Base-by-base conservation (phyloP, 2,329 filamentous ascomycete genomes). In the Aureobasidium sp. region DNA sequence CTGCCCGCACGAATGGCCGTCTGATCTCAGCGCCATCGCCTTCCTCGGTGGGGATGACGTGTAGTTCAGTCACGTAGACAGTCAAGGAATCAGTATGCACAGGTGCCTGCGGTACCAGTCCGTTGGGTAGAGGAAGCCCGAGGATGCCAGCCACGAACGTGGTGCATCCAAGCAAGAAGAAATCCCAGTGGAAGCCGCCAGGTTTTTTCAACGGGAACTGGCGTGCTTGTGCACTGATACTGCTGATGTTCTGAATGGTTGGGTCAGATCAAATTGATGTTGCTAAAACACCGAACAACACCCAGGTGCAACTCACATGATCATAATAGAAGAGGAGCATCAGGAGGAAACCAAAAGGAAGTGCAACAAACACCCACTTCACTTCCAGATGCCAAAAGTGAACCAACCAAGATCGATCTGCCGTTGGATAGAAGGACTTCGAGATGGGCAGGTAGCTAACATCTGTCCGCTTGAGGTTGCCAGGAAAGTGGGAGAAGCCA, bases 251-350 rank as follows among this genome's bases (percentile, higher is more conserved):
- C 39, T 41, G 17, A 8, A 1, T 17, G 5, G 2, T n/a, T n/a
- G 15, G 7, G 39, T 41, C 39, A 41, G 22, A 2, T 3, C 3
- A 25, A 1, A 3, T 25, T 25, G 2, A 25, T 25, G 3, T 3
- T 25, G 22, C 22, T n/a, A n/a, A n/a, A n/a, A n/a, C n/a, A n/a
- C n/a, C n/a, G n/a, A n/a, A n/a, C 14, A 17, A 41, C n/a, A 15
- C 7, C 15, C 6, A 4, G 3, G 14, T 15, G 17, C 5, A n/a
- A 41, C 39, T 41, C 7, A 41, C 39, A 25, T 45, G 42, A 14
- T 83, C 81, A 66, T 82, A 83, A 70, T 83, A 84, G 71, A 83
- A 83, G 1, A 84, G 75, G 1, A 81, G 66, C 65, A 80, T 82
- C 36, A 82, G 70, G 27, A 83, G 67, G 59, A 83, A 78, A 0